phyloP scores from a whole-genome alignment of 1,284 basidiomycete species.

The Vanrija pseudolonga region DNA sequence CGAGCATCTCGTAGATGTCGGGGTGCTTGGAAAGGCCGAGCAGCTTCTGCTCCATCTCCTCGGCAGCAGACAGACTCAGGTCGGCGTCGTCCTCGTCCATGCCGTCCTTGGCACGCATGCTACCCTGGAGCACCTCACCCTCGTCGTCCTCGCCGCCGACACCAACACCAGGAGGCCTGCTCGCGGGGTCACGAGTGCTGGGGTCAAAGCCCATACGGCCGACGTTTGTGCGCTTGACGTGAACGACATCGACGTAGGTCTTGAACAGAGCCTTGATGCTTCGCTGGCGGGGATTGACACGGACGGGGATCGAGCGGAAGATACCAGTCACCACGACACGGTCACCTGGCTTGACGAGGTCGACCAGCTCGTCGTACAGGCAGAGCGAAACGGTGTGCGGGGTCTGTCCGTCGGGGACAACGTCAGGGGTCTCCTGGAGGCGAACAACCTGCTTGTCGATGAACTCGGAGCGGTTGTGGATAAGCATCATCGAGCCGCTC shows the following conservation, averaged over 20 bases:
- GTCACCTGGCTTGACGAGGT: conserved; percentile 91
- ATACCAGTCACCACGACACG: conserved; percentile 87
- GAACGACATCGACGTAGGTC: conserved; percentile 94
- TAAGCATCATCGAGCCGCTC: conserved; percentile 84
- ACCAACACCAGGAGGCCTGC: conserved; percentile 63
- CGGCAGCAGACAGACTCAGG: conserved; percentile 49
- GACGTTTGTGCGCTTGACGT: conserved; percentile 71
- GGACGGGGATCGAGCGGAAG: conserved; percentile 88
- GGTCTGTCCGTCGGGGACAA: conserved; percentile 95
- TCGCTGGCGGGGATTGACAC: conserved; percentile 86
- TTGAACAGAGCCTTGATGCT: conserved; percentile 92
- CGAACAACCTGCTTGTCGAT: conserved; percentile 92
- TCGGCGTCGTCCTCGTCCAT: conserved; percentile 50
- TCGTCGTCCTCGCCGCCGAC: conserved; percentile 79
- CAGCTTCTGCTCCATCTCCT: conserved; percentile 60
- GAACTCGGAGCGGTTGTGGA: conserved; percentile 96
- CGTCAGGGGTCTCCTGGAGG: conserved; percentile 95
- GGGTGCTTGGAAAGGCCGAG: conserved; percentile 66
- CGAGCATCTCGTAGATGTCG: conserved; percentile 83
- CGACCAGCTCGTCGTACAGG: conserved; percentile 95
- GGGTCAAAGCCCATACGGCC: conserved; percentile 74
- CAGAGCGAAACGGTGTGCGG: conserved; percentile 95
- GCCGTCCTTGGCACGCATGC: conserved; percentile 27
- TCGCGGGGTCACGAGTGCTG: conserved; percentile 62
- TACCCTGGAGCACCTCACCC: conserved; percentile 52